Evolutionary conservation across 2,329 filamentous ascomycete genomes (phyloP).

Genomic region (Talaromyces sp.): DNA sequence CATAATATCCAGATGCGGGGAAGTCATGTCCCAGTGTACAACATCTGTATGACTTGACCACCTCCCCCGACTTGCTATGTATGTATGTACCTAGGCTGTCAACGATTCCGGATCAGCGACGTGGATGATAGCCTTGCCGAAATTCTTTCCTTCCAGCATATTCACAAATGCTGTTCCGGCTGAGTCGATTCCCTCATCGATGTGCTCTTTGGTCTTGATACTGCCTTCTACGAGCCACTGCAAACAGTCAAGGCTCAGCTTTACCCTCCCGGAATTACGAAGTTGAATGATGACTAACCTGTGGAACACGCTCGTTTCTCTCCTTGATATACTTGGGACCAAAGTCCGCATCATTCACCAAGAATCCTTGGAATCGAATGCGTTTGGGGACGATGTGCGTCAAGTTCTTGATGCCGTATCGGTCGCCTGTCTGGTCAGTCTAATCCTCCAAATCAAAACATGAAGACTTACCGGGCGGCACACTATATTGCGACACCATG

Average conservation of each 20-base stretch:
- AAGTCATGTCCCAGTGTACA: neutral
- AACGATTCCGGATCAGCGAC: constrained; percentile 17
- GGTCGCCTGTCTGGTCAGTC: constrained; percentile 41
- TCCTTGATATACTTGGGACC: constrained; percentile 56
- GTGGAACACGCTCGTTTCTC: constrained; percentile 12
- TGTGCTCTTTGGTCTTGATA: constrained; percentile 65
- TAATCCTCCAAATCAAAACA: neutral
- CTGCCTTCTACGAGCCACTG: constrained; percentile 71
- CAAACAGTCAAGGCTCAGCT: constrained; percentile 40
- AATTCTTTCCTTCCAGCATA: constrained; percentile 74
- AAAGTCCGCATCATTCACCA: constrained; percentile 65
- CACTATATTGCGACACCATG: constrained; percentile 78
- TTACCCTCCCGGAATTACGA: neutral
- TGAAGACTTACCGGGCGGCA: constrained; percentile 20
- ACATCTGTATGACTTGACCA: neutral
- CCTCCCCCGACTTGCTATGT: no score
- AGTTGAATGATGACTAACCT: neutral
- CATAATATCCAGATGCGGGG: constrained; percentile 12
- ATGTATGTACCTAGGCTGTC: no score
- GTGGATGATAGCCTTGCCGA: constrained; percentile 80
- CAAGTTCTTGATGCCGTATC: constrained; percentile 65
- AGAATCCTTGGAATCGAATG: constrained; percentile 67
- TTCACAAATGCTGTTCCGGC: constrained; percentile 69
- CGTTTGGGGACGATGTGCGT: constrained; percentile 63
- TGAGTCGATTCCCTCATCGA: constrained; percentile 74